Evolutionary conservation across 2,329 filamentous ascomycete species (phyloP).

Genomic region (Cordyceps javanica): DNA sequence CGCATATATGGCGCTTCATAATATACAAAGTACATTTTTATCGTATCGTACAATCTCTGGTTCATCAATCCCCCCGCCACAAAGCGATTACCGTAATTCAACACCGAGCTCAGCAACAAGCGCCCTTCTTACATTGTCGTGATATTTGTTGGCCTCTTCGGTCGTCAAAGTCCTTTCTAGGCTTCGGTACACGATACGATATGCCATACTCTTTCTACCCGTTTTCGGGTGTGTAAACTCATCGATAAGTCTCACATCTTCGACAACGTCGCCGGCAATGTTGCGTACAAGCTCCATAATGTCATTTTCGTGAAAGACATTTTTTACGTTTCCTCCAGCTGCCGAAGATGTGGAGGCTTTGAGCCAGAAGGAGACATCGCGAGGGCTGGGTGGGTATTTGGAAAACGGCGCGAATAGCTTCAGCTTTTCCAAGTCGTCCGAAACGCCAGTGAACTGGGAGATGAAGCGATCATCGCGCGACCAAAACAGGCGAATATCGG

Average conservation of each 20-base stretch:
- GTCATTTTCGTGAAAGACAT: conserved; percentile 83
- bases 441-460: conserved; percentile 68
- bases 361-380: conserved; percentile 95
- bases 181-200: conserved; percentile 89
- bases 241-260: conserved; percentile 81
- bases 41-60: not conserved
- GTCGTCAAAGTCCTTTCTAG: conserved; percentile 86
- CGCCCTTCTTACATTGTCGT: conserved; percentile 58
- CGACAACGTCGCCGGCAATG: conserved; percentile 74
- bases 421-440: conserved; percentile 41
- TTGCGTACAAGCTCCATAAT: conserved; percentile 91
- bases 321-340: conserved; percentile 41
- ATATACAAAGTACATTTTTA: not conserved
- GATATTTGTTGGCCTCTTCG: conserved; percentile 69
- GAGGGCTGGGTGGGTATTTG: conserved; percentile 81
- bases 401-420: conserved; percentile 79
- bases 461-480: conserved; percentile 78
- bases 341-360: conserved; percentile 30
- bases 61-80: not conserved
- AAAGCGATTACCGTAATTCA: conserved; percentile 40
- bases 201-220: conserved; percentile 77
- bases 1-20: not conserved
- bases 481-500: conserved; percentile 97
- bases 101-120: conserved; percentile 70
- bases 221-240: conserved; percentile 86